Percentiles rank a stretch among this genome's conserved stretches.
These are phyloP conservation scores for Taphrina populina DNA, from an alignment of 1,139 yeast species.

Conservation along the genomic window DNA sequence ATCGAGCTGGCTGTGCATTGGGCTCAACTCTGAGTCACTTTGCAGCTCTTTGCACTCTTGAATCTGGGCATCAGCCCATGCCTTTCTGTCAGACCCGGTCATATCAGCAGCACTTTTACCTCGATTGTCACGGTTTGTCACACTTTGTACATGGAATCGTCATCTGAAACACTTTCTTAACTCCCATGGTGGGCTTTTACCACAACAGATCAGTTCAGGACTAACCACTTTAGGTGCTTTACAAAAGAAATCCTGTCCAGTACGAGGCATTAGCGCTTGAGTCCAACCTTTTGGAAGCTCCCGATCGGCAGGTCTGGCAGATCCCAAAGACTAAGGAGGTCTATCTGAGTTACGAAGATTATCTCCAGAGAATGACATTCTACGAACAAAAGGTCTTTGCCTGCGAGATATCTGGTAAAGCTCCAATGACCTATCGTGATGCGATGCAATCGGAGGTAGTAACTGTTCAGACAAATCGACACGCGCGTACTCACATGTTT, in stretches of 20 bases:
- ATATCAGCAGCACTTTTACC: no score
- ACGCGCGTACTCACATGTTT: background rate
- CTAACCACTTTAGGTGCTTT: conserved; percentile 37
- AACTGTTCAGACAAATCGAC: conserved; percentile 13
- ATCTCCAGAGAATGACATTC: conserved; percentile 51
- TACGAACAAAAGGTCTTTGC: conserved; percentile 66
- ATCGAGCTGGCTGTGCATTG: no score
- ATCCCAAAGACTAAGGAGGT: conserved; percentile 30
- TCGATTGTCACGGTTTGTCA: no score
- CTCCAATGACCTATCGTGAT: conserved; percentile 85
- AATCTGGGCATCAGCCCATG: no score
- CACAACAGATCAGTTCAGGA: background rate
- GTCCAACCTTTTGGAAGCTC: conserved; percentile 19
- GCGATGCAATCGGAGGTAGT: conserved; percentile 70
- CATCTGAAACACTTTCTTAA: no score
- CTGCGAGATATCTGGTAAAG: conserved; percentile 93
- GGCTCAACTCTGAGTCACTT: no score
- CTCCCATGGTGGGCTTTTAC: no score
- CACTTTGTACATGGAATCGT: no score
- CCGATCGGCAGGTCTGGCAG: conserved; percentile 31
- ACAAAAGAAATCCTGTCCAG: conserved; percentile 39
- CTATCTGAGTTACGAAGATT: conserved; percentile 61
- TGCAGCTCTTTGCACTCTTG: no score
- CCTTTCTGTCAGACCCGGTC: no score
- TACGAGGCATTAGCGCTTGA: conserved; percentile 18